These are phyloP conservation scores for Bolboschoenus planiculmis DNA, from an alignment of 176 grass and related monocot genomes.

Conservation along the genomic window DNA sequence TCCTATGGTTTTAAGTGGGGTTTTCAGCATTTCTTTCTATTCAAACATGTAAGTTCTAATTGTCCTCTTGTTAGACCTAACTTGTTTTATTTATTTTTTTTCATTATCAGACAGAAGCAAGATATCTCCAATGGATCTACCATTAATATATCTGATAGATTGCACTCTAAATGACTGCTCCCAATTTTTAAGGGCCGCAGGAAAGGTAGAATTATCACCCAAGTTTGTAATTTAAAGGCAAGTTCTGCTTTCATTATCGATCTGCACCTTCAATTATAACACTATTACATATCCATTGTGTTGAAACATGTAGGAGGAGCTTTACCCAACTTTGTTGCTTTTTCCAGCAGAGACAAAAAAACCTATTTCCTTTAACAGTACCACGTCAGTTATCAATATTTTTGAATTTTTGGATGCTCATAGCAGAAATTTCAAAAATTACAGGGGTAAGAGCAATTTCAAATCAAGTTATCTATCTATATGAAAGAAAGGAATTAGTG, in stretches of 20 bases:
- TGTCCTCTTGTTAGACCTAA: not conserved
- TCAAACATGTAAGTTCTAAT: not conserved
- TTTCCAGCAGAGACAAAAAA: conserved; percentile 79
- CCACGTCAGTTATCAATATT: conserved; percentile 61
- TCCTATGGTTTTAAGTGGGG: not conserved
- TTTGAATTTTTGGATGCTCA: conserved; percentile 67
- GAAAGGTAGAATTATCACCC: conserved; percentile 47
- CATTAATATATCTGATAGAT: conserved; percentile 73
- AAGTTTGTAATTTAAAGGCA: not conserved
- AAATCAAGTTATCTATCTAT: not conserved
- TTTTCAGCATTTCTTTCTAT: not conserved
- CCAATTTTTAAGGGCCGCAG: conserved; percentile 48
- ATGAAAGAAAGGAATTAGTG: not conserved
- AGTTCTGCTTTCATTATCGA: conserved; percentile 12
- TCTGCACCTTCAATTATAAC: conserved; percentile 21
- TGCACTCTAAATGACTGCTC: conserved; percentile 71
- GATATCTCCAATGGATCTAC: conserved; percentile 43
- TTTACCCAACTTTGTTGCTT: conserved; percentile 65
- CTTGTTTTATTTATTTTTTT: conserved; percentile 5
- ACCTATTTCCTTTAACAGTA: conserved; percentile 55
- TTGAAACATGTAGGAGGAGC: conserved; percentile 48
- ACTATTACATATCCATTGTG: conserved; percentile 22
- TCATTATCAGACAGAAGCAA: conserved; percentile 35
- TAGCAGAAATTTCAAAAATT: conserved; percentile 40
- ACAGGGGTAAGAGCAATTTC: conserved; percentile 9